phyloP scores from a whole-genome alignment of 805 yeast species.

The Saccharomycopsis javanensis region DNA sequence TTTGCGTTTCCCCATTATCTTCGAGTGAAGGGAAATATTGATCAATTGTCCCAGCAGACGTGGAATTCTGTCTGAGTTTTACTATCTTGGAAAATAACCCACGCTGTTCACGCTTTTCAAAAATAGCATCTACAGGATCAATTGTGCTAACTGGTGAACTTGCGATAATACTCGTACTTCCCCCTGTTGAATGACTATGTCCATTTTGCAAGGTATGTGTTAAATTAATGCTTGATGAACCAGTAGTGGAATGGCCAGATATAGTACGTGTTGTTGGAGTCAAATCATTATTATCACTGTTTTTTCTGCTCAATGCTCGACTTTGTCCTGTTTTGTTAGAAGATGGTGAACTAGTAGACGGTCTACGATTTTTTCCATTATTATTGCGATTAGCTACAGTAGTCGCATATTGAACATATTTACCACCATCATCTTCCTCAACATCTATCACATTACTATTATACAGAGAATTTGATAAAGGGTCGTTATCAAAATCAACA shows the following conservation, averaged over 20 bases:
- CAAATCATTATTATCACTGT: neutral
- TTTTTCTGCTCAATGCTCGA: neutral
- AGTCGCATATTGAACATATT: slow-evolving; percentile 3
- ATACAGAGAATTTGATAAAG: slow-evolving; percentile 9
- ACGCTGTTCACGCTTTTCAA: neutral
- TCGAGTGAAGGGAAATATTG: neutral
- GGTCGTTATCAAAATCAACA: slow-evolving; percentile 15
- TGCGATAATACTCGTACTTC: neutral
- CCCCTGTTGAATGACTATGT: neutral
- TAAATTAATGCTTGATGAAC: neutral
- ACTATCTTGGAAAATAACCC: neutral
- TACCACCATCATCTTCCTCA: slow-evolving; percentile 18
- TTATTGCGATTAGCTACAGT: neutral
- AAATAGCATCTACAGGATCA: neutral
- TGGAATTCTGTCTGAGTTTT: neutral
- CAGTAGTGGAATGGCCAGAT: neutral
- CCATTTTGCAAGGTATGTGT: neutral
- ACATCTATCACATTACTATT: slow-evolving; percentile 12
- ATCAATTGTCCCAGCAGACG: neutral
- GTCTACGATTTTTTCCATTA: neutral
- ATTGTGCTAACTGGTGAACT: neutral
- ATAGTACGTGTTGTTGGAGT: neutral
- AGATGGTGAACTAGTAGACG: neutral
- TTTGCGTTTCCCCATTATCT: neutral
- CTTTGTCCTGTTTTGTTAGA: neutral